Evolutionary conservation across 306 rosid genomes (phyloP), one percentile per base, ranked within the genome.

Genomic region (Cercis canadensis): DNA sequence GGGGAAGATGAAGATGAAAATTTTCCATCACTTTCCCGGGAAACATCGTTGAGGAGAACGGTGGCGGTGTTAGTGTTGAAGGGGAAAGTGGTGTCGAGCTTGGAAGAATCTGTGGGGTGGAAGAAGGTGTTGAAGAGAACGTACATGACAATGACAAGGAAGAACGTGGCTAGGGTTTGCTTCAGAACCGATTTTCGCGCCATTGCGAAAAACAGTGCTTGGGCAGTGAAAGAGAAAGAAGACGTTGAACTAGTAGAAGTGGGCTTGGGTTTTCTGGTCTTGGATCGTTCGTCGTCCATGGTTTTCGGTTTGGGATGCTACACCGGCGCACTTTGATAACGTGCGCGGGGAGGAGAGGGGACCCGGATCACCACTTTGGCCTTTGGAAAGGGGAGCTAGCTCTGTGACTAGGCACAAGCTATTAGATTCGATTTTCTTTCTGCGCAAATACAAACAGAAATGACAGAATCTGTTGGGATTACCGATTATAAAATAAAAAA

Each of bases 131-230:
- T 81, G 84, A 83, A 49, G 44, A 77, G 21, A 52, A 82, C 90
- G 57, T 86, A 94, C 41, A 88, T 50, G 73, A 66, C 53, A 4
- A 91, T 16, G 11, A 86, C 12, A 14, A 70, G 2, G 79, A 77
- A 74, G 50, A 87, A 73, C 4, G 85, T 72, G 18, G 67, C 79
- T 14, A 95, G 82, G 84, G 83, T 71, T 83, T 72, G 87, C 70
- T 87, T 87, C 12, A 92, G 79, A 50, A 87, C 37, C 3, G 88
- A 87, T 44, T 88, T 91, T 53, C 97, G 79, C 11, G 85, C 67
- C 90, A 87, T 85, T 0, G 82, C 16, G 32, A 49, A 69, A 45
- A 77, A 46, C 7, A 52, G 70, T 32, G 63, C 51, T 53, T 46
- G 71, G 33, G 78, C 44, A 74, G 10, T 9, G 70, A 5, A 19